These are phyloP conservation scores for Parascedosporium putredinis DNA, from an alignment of 2,329 filamentous ascomycete species.

Conservation along the genomic window DNA sequence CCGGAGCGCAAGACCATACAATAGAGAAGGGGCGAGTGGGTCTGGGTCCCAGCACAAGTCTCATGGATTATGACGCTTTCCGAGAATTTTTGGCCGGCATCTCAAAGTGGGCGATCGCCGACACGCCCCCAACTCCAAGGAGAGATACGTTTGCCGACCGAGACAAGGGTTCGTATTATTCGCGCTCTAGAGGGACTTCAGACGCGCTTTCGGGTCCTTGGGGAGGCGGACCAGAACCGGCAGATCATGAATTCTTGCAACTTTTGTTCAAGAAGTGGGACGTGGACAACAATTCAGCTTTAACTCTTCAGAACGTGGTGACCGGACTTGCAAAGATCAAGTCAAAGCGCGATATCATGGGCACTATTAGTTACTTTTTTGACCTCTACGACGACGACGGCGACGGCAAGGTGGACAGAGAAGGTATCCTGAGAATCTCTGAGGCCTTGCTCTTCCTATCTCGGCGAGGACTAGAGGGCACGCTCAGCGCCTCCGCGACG, in stretches of 20 bases:
- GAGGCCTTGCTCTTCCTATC: conserved; percentile 91
- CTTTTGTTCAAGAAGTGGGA: conserved; percentile 87
- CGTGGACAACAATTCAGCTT: conserved; percentile 59
- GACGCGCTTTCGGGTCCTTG: conserved; percentile 35
- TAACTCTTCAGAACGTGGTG: conserved; percentile 87
- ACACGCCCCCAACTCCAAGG: conserved; percentile 57
- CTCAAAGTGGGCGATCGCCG: conserved; percentile 85
- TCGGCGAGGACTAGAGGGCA: conserved; percentile 71
- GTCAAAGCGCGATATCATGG: conserved; percentile 92
- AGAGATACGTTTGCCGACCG: conserved; percentile 36
- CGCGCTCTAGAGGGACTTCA: conserved; percentile 35
- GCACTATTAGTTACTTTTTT: conserved; percentile 95
- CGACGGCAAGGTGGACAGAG: conserved; percentile 84
- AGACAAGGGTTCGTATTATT: conserved; percentile 46
- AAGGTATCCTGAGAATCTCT: conserved; percentile 89
- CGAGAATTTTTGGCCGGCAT: conserved; percentile 85
- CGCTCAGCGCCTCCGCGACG: conserved; percentile 49
- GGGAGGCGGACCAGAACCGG: conserved; percentile 54
- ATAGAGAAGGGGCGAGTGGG: conserved; percentile 81
- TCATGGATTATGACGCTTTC: conserved; percentile 97
- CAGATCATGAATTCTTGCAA: conserved; percentile 90
- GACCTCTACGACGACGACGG: conserved; percentile 90
- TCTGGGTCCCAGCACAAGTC: conserved; percentile 74
- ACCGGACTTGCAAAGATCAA: conserved; percentile 85
- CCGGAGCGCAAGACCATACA: conserved; percentile 26